Evolutionary conservation across 2,329 filamentous ascomycete genomes (phyloP).

Genomic region (Aureobasidium mangrovei): DNA sequence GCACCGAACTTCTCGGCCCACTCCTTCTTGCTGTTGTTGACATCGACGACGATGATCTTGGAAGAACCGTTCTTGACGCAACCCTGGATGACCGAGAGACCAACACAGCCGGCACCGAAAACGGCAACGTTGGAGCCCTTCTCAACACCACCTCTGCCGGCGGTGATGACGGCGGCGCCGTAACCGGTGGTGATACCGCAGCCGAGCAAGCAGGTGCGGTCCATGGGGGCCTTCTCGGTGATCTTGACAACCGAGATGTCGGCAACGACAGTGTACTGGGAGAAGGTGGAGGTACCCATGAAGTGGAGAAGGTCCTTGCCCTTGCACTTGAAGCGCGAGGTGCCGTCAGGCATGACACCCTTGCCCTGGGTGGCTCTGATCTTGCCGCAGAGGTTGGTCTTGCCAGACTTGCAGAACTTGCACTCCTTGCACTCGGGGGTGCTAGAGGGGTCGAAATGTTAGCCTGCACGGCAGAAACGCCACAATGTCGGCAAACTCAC

Average conservation of each 20-base stretch:
- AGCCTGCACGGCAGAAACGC: constrained; percentile 11
- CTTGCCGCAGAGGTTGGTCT: constrained; percentile 98
- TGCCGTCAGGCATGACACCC: constrained; percentile 96
- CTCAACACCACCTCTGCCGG: constrained; percentile 60
- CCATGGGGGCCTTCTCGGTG: constrained; percentile 82
- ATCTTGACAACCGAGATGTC: constrained; percentile 97
- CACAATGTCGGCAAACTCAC: constrained; percentile 40
- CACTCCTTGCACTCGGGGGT: constrained; percentile 95
- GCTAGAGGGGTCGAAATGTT: constrained; percentile 41
- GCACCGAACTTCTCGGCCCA: constrained; percentile 94
- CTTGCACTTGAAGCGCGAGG: constrained; percentile 86
- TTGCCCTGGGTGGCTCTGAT: constrained; percentile 93
- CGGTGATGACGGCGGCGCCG: constrained; percentile 88
- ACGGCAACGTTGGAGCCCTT: constrained; percentile 82
- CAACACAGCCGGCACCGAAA: constrained; percentile 94
- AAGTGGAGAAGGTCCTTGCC: constrained; percentile 95
- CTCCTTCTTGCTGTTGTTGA: constrained; percentile 84
- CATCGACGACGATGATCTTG: constrained; percentile 68
- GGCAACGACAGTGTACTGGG: constrained; percentile 95
- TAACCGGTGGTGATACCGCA: constrained; percentile 99
- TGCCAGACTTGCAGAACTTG: constrained; percentile 99
- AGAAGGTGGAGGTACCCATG: constrained; percentile 99
- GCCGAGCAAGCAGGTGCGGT: constrained; percentile 89
- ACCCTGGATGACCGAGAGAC: constrained; percentile 89
- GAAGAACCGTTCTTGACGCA: constrained; percentile 73